A percentile compares a stretch with the other conserved stretches of the same genome.
These are phyloP conservation scores for Aspergillus fumigatus DNA, from an alignment of 2,329 filamentous ascomycete genomes.

Conservation along the genomic window DNA sequence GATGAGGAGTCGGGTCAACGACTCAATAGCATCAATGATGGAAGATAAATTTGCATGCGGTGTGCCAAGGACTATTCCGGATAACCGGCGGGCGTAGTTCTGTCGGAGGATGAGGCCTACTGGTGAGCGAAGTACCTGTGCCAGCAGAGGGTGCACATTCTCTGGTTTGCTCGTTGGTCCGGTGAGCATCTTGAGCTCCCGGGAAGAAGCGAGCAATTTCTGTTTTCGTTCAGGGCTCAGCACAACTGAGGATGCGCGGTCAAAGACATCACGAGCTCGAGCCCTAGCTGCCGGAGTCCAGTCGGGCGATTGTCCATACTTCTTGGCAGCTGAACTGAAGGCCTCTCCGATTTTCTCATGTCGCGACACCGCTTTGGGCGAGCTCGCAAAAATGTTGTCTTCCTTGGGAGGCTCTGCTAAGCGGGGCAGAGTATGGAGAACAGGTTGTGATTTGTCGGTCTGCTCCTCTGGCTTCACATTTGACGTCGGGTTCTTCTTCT, in stretches of 20 bases:
- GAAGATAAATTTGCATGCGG: slow-evolving; percentile 67
- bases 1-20: slow-evolving; percentile 64
- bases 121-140: slow-evolving; percentile 46
- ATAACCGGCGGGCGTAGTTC: slow-evolving; percentile 61
- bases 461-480: slow-evolving; percentile 24
- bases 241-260: slow-evolving; percentile 36
- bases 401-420: slow-evolving; percentile 47
- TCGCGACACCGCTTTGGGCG: slow-evolving; percentile 32
- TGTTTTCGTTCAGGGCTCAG: slow-evolving; percentile 39
- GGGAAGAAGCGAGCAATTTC: slow-evolving; percentile 31
- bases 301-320: slow-evolving; percentile 41
- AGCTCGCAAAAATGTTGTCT: slow-evolving; percentile 45
- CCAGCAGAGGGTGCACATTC: slow-evolving; percentile 46
- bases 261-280: slow-evolving; percentile 35
- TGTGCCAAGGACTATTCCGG: slow-evolving; percentile 64
- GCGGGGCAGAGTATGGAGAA: slow-evolving; percentile 46
- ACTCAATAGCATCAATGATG: slow-evolving; percentile 67
- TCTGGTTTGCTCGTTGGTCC: slow-evolving; percentile 43
- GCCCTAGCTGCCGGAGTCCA: slow-evolving; percentile 40
- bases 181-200: slow-evolving; percentile 37
- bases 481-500: slow-evolving; percentile 48
- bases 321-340: slow-evolving; percentile 44
- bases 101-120: slow-evolving; percentile 67
- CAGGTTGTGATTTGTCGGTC: slow-evolving; percentile 42
- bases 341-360: slow-evolving; percentile 36